Evolutionary conservation across 2,329 filamentous ascomycete species (phyloP).

Genomic region (Penicillium hesseltinei): DNA sequence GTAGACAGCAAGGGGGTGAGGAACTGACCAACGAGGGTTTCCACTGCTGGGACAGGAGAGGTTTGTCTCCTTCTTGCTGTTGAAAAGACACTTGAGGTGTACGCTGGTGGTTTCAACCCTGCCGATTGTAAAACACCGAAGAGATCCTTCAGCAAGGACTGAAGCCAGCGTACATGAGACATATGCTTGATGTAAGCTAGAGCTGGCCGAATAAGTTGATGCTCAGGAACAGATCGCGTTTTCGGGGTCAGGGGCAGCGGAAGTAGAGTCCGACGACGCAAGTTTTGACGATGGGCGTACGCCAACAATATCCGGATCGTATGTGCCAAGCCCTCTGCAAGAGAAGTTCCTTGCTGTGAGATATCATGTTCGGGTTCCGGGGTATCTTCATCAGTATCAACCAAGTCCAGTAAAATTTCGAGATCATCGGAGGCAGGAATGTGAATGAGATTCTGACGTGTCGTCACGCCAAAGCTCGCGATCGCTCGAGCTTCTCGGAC

Average conservation of each 20-base stretch:
- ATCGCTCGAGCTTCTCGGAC: slow-evolving; percentile 75
- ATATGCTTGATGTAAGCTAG: slow-evolving; percentile 54
- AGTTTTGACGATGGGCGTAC: slow-evolving; percentile 74
- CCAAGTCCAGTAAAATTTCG: slow-evolving; percentile 67
- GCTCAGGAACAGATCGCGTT: slow-evolving; percentile 50
- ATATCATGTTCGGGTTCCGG: slow-evolving; percentile 27
- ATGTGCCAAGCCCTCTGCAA: slow-evolving; percentile 66
- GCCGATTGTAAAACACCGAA: slow-evolving; percentile 34
- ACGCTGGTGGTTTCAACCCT: slow-evolving; percentile 29
- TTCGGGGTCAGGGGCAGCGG: slow-evolving; percentile 56
- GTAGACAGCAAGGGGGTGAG: slow-evolving; percentile 45
- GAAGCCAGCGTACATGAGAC: slow-evolving; percentile 35
- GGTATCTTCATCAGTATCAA: slow-evolving; percentile 53
- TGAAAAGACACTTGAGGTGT: slow-evolving; percentile 27
- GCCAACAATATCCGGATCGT: slow-evolving; percentile 73
- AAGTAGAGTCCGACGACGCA: slow-evolving; percentile 62
- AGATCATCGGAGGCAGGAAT: slow-evolving; percentile 55
- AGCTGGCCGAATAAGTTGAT: slow-evolving; percentile 60
- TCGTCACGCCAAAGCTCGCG: slow-evolving; percentile 66
- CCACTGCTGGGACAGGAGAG: slow-evolving; percentile 27
- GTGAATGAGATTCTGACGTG: slow-evolving; percentile 58
- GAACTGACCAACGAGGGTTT: slow-evolving; percentile 44
- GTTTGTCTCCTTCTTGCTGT: slow-evolving; percentile 19
- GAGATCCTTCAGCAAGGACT: slow-evolving; percentile 34
- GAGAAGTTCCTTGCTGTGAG: slow-evolving; percentile 30